Base-by-base conservation (phyloP, 169 alveolate genomes). In the Cryptosporidium ryanae region DNA sequence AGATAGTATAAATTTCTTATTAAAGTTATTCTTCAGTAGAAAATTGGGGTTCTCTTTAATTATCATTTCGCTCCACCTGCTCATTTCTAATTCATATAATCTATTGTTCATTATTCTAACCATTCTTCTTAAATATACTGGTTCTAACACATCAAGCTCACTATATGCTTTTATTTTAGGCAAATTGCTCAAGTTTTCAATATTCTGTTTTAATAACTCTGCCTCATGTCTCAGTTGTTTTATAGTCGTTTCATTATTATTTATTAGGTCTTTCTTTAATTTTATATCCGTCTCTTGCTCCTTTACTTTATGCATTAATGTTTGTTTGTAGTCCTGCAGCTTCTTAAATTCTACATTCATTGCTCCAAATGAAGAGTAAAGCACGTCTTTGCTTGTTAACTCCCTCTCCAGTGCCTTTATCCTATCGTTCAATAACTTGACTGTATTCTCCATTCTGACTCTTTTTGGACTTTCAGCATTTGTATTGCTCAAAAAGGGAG, bases 101-200 rank as follows among this genome's bases (percentile, higher is more conserved):
- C 46, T 76, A 38, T 57, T 76, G n/a, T 55, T 55, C 71, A 76
- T 59, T 25, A 76, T 21, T 18, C 87, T 55, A 43, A 59, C 54
- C 31, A 76, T 1, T 34, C 71, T 59, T 55, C 87, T 76, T 17
- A 76, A 61, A 38, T 76, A 76, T 7, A 76, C 71, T 0, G 87
- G 87, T 43, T 76, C 87, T 65, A 76, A 44, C 7, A 76, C 87
- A 43, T 76, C 87, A 10, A 38, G 25, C 34, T 76, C 87, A 44
- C 87, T 76, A 21, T 76, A 76, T 23, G 87, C 87, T 31, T 76
- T 76, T 5, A 76, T 76, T 65, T 76, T 76, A n/a, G 87, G 87
- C 32, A 76, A 29, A 59, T 76, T 76, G 5, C 63, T 52, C n/a
- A 59, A 48, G 38, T 59, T 76, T 38, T 76, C 87, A 23, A 76